Percentiles rank a stretch among this genome's conserved stretches.
Evolutionary conservation across 371 early-diverging fungal genomes (phyloP).

Genomic region (Actinomortierella wolfii): DNA sequence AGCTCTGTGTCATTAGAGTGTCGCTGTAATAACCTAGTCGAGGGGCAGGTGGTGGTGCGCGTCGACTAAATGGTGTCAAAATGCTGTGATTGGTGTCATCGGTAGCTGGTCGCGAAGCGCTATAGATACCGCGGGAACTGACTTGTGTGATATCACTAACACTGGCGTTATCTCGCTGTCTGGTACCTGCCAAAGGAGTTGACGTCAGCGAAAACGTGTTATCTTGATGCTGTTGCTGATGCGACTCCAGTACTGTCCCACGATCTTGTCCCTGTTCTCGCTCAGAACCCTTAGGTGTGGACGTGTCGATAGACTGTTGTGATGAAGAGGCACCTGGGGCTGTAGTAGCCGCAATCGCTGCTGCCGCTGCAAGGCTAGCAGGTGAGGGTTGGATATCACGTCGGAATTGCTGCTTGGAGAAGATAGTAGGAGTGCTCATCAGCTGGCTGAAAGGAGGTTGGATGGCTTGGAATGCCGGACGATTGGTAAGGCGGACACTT

Average conservation of each 20-base stretch:
- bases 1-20: conserved; percentile 41
- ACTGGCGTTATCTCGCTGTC: not conserved
- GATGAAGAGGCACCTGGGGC: not conserved
- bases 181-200: not conserved
- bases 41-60: conserved; percentile 35
- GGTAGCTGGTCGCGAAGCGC: too few relatives aligned
- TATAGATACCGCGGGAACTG: too few relatives aligned
- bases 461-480: not conserved
- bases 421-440: not conserved
- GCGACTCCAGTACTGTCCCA: not conserved
- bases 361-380: conserved; percentile 20
- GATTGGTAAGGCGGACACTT: not conserved
- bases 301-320: not conserved
- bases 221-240: not conserved
- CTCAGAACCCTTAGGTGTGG: not conserved
- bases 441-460: not conserved
- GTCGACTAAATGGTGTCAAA: conserved; percentile 16
- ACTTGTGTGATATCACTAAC: too few relatives aligned
- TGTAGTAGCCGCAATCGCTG: conserved; percentile 13
- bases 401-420: conserved; percentile 9
- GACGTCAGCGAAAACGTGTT: not conserved
- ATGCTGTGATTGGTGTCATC: not conserved
- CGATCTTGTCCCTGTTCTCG: not conserved
- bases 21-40: conserved; percentile 37
- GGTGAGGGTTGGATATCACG: conserved; percentile 11